Base-by-base conservation (phyloP, 2,329 filamentous ascomycete species). In the Ilyonectria destructans region DNA sequence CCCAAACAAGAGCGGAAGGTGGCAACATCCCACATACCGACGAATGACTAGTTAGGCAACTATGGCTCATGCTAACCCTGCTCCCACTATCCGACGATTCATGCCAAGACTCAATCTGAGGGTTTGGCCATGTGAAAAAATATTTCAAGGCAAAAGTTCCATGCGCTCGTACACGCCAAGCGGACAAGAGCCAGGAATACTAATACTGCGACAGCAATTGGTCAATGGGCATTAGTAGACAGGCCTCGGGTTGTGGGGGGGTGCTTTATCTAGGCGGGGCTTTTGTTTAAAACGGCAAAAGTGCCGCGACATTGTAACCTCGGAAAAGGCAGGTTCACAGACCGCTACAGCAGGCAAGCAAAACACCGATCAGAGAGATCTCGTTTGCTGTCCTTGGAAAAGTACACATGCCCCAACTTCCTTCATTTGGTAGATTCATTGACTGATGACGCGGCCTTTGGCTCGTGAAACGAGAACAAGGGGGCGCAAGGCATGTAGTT, bases 371-470 rank as follows among this genome's bases (percentile, higher is more conserved):
- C 45, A 31, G 12, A 26, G 31, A 26, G 31, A 40, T 49, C 8
- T 49, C n/a, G 57, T 37, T 37, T 33, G 6, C 6, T 33, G 17
- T 7, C 9, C 29, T 13, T 58, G 57, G 57, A 31, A 59, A 48
- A 49, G 19, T 23, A 59, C 31, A 37, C 26, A 48, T 31, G 29
- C 31, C 31, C 31, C 31, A 33, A 33, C 8, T 33, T 33, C 31
- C 8, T 33, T 33, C 31, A 12, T 51, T 35, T 31, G 43, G 57
- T 51, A 13, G 2, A 29, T 51, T 23, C 43, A 29, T 40, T n/a
- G 31, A 49, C 43, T 59, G 57, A 59, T 59, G 57, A 59, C 57
- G 57, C 57, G 57, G 57, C 57, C 49, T 45, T 58, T 31, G 19
- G 17, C 19, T 23, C 45, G 26, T 59, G 29, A 59, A 59, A 59